Evolutionary conservation across 371 early-diverging fungal genomes (phyloP), one percentile per base, ranked within the genome.

Genomic region (Mycotypha africana): DNA sequence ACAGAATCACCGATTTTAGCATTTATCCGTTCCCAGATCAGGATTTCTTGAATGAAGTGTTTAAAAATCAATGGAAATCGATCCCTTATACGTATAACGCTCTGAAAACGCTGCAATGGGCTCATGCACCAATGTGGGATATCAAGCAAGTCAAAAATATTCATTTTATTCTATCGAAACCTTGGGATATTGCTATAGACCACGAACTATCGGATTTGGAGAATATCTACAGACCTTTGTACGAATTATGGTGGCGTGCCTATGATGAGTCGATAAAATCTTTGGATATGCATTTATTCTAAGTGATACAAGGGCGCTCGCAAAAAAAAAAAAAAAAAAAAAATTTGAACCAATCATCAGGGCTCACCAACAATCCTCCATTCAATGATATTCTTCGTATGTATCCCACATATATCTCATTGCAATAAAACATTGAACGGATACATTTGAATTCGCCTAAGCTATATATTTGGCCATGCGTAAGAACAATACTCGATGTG

Each of bases 21-120:
- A 39, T 50, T 21, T 69, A 65, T 42, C 47, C 40, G 31, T 81
- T 81, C 53, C 65, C 72, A 12, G 81, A 81, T 26, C 81, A 81
- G 46, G 81, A 78, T 44, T 66, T 76, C 43, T 45, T 81, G 20
- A 78, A 78, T 47, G 68, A 67, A 51, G 46, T 73, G n/a, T 75
- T 66, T 36, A 45, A 50, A 17, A 28, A 39, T 12, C 40, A 58
- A 28, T 74, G 72, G 72, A 40, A 32, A 8, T 58, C 57, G 11
- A 41, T 74, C 8, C 56, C 76, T 2, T 78, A 73, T 36, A 59
- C 42, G 4, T 80, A 76, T 45, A 80, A 80, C 45, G 76, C 81
- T 2, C 52, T 78, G 16, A 78, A 78, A 38, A 74, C 75, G 3
- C 51, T 78, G n/a, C 56, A 58, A 10, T 49, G 40, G 33, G 61